These are phyloP conservation scores for Agrocybe praecox DNA, from an alignment of 768 basidiomycete genomes.

Conservation along the genomic window DNA sequence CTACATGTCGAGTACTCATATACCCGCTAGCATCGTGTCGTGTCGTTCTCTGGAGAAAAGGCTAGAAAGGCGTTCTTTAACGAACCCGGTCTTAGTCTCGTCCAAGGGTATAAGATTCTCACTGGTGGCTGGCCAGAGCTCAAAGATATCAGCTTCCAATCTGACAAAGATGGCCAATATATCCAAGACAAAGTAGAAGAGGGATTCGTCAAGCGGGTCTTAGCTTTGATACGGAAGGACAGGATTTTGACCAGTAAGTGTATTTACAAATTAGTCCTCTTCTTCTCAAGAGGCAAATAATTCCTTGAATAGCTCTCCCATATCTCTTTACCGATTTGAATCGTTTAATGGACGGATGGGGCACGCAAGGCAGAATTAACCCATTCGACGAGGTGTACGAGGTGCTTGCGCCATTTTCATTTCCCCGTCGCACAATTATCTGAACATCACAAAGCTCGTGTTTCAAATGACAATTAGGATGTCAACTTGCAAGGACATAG, in stretches of 20 bases:
- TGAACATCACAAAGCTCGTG: conserved; percentile 24
- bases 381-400: conserved; percentile 35
- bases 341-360: conserved; percentile 23
- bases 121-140: conserved; percentile 29
- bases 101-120: conserved; percentile 34
- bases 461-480: conserved; percentile 39
- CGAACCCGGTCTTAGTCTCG: conserved; percentile 25
- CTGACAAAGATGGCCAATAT: background rate
- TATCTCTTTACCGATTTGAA: conserved; percentile 28
- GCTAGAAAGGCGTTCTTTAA: conserved; percentile 30
- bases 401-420: conserved; percentile 14
- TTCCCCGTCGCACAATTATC: background rate
- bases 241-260: conserved; percentile 22
- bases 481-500: conserved; percentile 34
- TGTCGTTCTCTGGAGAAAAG: conserved; percentile 16
- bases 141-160: conserved; percentile 21
- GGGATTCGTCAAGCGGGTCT: conserved; percentile 22
- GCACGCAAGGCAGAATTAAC: conserved; percentile 28
- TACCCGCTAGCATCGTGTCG: conserved; percentile 25
- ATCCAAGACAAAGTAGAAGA: conserved; percentile 7
- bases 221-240: conserved; percentile 21
- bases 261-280: too few relatives aligned
- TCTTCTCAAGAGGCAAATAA: background rate
- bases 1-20: too few relatives aligned
- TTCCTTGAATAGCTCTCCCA: conserved; percentile 12